These are phyloP conservation scores for Dichotomocladium elegans DNA, from an alignment of 371 early-diverging fungal species.

Conservation along the genomic window DNA sequence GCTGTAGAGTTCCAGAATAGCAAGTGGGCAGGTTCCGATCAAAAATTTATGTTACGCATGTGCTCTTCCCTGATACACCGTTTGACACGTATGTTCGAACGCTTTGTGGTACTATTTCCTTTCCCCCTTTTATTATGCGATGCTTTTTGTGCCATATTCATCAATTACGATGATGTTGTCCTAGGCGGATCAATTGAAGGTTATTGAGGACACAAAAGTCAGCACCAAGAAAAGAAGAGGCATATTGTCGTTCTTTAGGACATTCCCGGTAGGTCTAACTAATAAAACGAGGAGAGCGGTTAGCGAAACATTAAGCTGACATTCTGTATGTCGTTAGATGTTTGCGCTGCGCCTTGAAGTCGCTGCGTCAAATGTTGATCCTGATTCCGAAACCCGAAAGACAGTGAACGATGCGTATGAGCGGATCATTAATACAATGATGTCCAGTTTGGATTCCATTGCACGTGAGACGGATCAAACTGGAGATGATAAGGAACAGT, in stretches of 20 bases:
- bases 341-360: slow-evolving; percentile 79
- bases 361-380: slow-evolving; percentile 44
- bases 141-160: too few relatives aligned
- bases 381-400: slow-evolving; percentile 64
- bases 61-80: slow-evolving; percentile 64
- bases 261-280: slow-evolving; percentile 86
- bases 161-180: too few relatives aligned
- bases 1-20: slow-evolving; percentile 71
- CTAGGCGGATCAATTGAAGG: slow-evolving; percentile 81
- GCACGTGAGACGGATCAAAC: slow-evolving; percentile 72
- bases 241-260: slow-evolving; percentile 80
- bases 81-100: slow-evolving; percentile 69
- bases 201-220: slow-evolving; percentile 90
- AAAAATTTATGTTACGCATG: slow-evolving; percentile 63
- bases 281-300: too few relatives aligned
- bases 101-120: slow-evolving; percentile 61
- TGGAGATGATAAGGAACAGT: slow-evolving; percentile 89
- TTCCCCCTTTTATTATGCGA: too few relatives aligned
- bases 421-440: slow-evolving; percentile 77
- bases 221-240: slow-evolving; percentile 85
- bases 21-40: slow-evolving; percentile 57
- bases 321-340: slow-evolving; percentile 19
- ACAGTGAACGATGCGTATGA: slow-evolving; percentile 81
- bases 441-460: slow-evolving; percentile 85
- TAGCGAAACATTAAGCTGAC: too few relatives aligned